Conservation (phyloP, 352 stramenopile species). For the Phytophthora crassamura region DNA sequence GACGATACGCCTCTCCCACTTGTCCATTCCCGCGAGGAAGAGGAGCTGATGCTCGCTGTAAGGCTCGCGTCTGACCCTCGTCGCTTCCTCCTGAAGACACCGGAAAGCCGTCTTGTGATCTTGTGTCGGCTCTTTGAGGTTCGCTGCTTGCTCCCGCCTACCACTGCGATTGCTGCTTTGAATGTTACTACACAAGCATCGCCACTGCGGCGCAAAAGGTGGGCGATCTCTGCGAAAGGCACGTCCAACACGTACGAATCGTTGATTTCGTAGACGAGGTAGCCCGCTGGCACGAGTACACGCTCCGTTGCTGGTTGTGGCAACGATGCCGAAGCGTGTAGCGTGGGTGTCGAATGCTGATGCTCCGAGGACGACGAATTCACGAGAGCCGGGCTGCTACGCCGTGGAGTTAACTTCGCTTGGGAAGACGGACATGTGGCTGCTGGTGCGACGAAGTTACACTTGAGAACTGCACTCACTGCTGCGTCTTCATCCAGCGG, state of each 20-base stretch:
- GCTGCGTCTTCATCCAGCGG: slow-evolving; percentile 57
- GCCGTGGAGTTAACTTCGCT: slow-evolving; percentile 16
- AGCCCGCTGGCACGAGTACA: slow-evolving; percentile 60
- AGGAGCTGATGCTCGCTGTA: slow-evolving; percentile 31
- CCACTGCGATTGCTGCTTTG: slow-evolving; percentile 55
- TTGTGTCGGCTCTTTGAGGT: slow-evolving; percentile 24
- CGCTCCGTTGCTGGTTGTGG: slow-evolving; percentile 15
- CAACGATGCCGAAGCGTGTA: slow-evolving; percentile 17
- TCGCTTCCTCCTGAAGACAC: slow-evolving; percentile 49
- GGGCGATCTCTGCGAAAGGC: slow-evolving; percentile 67
- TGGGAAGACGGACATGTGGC: slow-evolving; percentile 17
- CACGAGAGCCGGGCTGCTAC: slow-evolving; percentile 23
- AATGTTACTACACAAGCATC: slow-evolving; percentile 61
- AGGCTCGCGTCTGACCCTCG: slow-evolving; percentile 27
- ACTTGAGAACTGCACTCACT: slow-evolving; percentile 59
- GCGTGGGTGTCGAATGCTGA: not conserved
- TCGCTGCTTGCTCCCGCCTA: slow-evolving; percentile 30
- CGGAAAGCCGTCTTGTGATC: slow-evolving; percentile 57
- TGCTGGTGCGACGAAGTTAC: slow-evolving; percentile 43
- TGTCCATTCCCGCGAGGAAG: slow-evolving; percentile 25
- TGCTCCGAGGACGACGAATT: slow-evolving; percentile 6
- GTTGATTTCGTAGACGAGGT: slow-evolving; percentile 72
- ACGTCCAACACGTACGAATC: slow-evolving; percentile 58
- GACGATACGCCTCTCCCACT: slow-evolving; percentile 20
- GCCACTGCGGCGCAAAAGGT: slow-evolving; percentile 59